These are phyloP conservation scores for Rhizopus stolonifer DNA, from an alignment of 371 early-diverging fungal genomes.

Conservation along the genomic window DNA sequence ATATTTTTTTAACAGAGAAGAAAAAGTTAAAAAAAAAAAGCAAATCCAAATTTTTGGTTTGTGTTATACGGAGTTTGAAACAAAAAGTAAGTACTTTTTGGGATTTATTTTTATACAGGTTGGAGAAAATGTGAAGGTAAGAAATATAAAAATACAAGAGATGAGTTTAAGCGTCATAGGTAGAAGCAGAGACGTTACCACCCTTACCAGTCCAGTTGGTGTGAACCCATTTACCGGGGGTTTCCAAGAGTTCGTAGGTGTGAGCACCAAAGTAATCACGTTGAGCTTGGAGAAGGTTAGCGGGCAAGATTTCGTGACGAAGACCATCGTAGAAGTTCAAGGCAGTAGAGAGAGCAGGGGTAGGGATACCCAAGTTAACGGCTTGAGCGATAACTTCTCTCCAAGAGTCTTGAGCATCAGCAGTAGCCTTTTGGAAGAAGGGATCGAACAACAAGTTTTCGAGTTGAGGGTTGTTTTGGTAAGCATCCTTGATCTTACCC, in stretches of 20 bases:
- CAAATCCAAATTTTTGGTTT: too few relatives aligned
- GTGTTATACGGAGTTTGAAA: too few relatives aligned
- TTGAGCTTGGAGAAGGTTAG: constrained; percentile 96
- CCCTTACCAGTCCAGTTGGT: constrained; percentile 96
- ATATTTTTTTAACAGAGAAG: not conserved
- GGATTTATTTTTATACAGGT: too few relatives aligned
- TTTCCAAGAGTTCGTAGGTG: constrained; percentile 85
- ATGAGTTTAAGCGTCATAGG: constrained; percentile 37
- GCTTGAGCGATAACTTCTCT: constrained; percentile 87
- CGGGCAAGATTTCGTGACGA: constrained; percentile 85
- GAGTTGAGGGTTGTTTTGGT: constrained; percentile 81
- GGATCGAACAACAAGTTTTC: constrained; percentile 89
- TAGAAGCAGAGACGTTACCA: constrained; percentile 70
- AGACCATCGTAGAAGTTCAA: constrained; percentile 97
- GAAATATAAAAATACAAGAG: not conserved
- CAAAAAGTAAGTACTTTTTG: too few relatives aligned
- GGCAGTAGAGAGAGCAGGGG: constrained; percentile 91
- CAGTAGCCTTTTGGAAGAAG: constrained; percentile 92
- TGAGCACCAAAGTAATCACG: constrained; percentile 99
- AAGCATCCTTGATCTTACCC: constrained; percentile 95
- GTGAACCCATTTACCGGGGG: constrained; percentile 83
- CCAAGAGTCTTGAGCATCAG: constrained; percentile 84
- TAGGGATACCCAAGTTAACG: constrained; percentile 84
- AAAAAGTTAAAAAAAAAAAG: not conserved
- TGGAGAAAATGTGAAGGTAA: too few relatives aligned